Evolutionary conservation across 2,329 filamentous ascomycete genomes (phyloP).

Genomic region (Cladosporium velox): DNA sequence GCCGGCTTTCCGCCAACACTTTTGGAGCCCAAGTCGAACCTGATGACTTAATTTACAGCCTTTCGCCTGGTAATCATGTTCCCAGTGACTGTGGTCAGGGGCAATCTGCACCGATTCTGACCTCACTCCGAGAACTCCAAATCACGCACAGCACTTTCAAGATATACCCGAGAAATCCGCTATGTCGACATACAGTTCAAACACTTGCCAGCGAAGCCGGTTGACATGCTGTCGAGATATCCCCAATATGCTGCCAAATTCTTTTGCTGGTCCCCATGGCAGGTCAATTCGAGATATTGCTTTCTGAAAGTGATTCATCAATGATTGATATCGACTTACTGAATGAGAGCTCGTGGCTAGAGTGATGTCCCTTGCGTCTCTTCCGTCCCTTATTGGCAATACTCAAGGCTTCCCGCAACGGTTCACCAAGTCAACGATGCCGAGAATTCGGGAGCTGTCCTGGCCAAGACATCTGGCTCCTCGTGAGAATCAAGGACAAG

Average conservation of each 20-base stretch:
- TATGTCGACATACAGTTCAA: neutral
- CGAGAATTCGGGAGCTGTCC: neutral
- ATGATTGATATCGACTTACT: neutral
- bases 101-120: neutral
- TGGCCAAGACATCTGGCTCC: neutral
- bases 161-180: neutral
- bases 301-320: too few relatives aligned
- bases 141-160: neutral
- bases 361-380: neutral
- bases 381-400: neutral
- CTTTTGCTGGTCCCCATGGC: too few relatives aligned
- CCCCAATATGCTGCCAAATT: neutral
- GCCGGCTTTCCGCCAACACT: neutral
- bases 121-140: neutral
- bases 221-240: neutral
- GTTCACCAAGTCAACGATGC: neutral
- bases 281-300: too few relatives aligned
- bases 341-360: neutral
- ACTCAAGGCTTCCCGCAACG: neutral
- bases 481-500: neutral
- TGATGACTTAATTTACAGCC: too few relatives aligned
- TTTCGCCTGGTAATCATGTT: too few relatives aligned
- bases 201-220: neutral
- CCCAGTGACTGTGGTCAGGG: too few relatives aligned
- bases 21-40: too few relatives aligned